phyloP scores from a whole-genome alignment of 2,329 filamentous ascomycete genomes.

The Laburnicola sp. region DNA sequence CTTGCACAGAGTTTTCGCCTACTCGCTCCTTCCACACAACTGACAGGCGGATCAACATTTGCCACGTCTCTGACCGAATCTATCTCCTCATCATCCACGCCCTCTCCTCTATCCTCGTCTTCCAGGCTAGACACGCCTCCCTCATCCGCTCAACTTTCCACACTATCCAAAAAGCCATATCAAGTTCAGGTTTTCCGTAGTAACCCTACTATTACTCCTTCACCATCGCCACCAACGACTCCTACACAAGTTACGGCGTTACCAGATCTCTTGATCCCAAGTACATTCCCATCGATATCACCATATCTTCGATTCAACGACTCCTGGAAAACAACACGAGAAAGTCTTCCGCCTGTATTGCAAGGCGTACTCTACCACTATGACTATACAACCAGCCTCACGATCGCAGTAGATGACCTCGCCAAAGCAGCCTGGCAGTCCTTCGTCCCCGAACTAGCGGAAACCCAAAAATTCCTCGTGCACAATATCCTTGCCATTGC shows the following conservation, averaged over 20 bases:
- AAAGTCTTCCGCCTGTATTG: slow-evolving; percentile 26
- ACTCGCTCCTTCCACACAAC: slow-evolving; percentile 36
- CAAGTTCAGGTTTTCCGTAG: neutral
- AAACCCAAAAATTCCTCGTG: slow-evolving; percentile 49
- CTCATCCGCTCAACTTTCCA: neutral
- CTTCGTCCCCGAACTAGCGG: slow-evolving; percentile 45
- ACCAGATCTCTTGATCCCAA: slow-evolving; percentile 10
- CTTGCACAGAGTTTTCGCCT: slow-evolving; percentile 31
- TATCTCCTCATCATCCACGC: neutral
- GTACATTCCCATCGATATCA: slow-evolving; percentile 18
- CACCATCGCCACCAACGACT: slow-evolving; percentile 6
- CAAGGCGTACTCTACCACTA: slow-evolving; percentile 40
- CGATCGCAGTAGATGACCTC: slow-evolving; percentile 32
- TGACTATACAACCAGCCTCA: slow-evolving; percentile 37
- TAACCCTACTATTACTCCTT: slow-evolving; percentile 1
- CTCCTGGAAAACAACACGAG: slow-evolving; percentile 33
- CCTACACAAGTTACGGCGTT: neutral
- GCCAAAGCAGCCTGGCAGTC: slow-evolving; percentile 40
- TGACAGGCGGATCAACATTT: slow-evolving; percentile 21
- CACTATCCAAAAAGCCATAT: neutral
- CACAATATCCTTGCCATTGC: slow-evolving; percentile 52
- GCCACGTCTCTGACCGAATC: slow-evolving; percentile 11
- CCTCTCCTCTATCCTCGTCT: slow-evolving; percentile 12
- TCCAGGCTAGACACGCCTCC: neutral
- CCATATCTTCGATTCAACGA: slow-evolving; percentile 31